Base-by-base conservation (phyloP, 306 rosid species). In the Astragalus membranaceus region DNA sequence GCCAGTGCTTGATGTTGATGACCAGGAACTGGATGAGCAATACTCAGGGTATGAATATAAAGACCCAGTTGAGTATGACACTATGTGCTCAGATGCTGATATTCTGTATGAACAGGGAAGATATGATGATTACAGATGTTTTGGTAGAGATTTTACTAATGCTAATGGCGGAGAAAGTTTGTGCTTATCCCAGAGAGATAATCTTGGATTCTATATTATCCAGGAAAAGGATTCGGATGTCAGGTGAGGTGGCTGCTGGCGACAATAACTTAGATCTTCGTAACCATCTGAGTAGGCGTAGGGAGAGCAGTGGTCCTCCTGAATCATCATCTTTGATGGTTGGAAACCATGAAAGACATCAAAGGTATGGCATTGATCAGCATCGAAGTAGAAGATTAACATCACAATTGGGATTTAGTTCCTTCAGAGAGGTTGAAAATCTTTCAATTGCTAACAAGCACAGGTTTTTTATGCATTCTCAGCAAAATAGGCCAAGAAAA, bases 281-380 rank as follows among this genome's bases (percentile, higher is more conserved):
- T 43, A 69, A 89, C 46, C 81, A 78, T 80, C 85, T 94, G 65
- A 82, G 81, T 51, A 90, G 90, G 63, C 86, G 86, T 5, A 79
- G 82, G 66, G 77, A 81, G 76, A 37, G 43, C 51, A 68, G 74
- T 32, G 80, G 56, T 67, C 37, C 54, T 64, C 70, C 84, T 8
- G 82, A 69, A 20, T 76, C 85, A 36, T 64, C 83, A 47, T 74
- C 79, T 52, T 75, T 50, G 74, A 80, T 73, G 57, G 70, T 74
- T 70, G 78, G 35, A 57, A 71, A 46, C 65, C 80, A 41, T 32
- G 77, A 72, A 63, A 60, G 79, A 77, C 72, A 53, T 44, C 67
- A 33, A 60, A 69, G 74, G 78, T 81, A 48, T 42, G 76, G 74
- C 47, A 15, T 55, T 56, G 75, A 70, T 77, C 74, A 57, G 30